Evolutionary conservation across 208 protist species (phyloP).

Genomic region (Trypanosomatidae sp.): DNA sequence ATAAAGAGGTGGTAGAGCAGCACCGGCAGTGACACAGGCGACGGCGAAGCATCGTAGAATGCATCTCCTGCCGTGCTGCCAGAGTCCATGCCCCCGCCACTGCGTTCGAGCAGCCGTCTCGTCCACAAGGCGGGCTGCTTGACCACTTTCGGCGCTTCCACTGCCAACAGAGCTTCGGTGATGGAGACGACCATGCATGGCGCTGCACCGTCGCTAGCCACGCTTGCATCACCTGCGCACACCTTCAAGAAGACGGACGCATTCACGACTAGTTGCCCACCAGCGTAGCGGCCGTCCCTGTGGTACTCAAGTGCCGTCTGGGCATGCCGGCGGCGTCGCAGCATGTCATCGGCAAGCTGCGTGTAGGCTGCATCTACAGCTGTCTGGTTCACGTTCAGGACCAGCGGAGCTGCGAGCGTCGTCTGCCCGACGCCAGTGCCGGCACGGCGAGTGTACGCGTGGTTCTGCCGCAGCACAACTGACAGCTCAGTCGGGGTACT

Average conservation of each 20-base stretch:
- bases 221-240: constrained; percentile 33
- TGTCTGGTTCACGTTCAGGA: constrained; percentile 44
- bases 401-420: constrained; percentile 16
- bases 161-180: constrained; percentile 67
- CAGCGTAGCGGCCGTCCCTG: constrained; percentile 34
- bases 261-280: constrained; percentile 61
- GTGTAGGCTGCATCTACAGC: constrained; percentile 59
- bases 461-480: constrained; percentile 27
- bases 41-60: background rate
- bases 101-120: constrained; percentile 15
- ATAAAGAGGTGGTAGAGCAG: constrained; percentile 37
- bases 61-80: background rate
- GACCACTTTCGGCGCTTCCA: constrained; percentile 44
- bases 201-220: background rate
- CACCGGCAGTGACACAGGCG: constrained; percentile 11
- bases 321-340: constrained; percentile 54
- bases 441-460: background rate
- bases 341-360: constrained; percentile 61
- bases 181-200: constrained; percentile 75
- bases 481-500: constrained; percentile 40
- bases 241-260: constrained; percentile 78
- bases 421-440: constrained; percentile 1
- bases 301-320: constrained; percentile 50
- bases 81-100: background rate
- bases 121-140: constrained; percentile 10